phyloP scores from a whole-genome alignment of 352 stramenopile genomes.

The Elongisporangium anandrum region DNA sequence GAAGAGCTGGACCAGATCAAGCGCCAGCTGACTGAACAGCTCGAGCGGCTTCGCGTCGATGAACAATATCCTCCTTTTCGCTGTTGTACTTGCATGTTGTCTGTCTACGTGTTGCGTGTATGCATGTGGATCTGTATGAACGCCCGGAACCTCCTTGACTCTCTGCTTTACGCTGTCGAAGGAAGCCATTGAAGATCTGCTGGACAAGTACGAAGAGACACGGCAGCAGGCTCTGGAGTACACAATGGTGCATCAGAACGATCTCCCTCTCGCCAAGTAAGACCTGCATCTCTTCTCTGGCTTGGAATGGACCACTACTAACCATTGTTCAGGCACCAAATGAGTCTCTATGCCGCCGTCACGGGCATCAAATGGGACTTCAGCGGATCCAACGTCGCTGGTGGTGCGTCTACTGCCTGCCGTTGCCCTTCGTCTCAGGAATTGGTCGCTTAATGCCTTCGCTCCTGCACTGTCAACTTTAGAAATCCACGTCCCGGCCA shows the following conservation, averaged over 20 bases:
- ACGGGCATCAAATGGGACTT: constrained; percentile 84
- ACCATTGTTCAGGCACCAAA: constrained; percentile 43
- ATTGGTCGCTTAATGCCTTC: too few relatives aligned
- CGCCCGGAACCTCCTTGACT: constrained; percentile 18
- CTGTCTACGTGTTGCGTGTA: constrained; percentile 4
- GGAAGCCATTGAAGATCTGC: constrained; percentile 46
- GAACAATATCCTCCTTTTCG: constrained; percentile 53
- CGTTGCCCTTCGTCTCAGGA: not conserved
- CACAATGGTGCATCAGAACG: constrained; percentile 54
- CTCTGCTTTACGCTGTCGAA: constrained; percentile 39
- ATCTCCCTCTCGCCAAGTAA: constrained; percentile 70
- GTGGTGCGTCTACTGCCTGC: constrained; percentile 16
- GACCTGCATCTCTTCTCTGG: not conserved
- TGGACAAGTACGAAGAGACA: constrained; percentile 67
- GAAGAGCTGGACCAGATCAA: constrained; percentile 66
- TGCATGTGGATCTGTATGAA: constrained; percentile 6
- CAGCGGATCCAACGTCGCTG: constrained; percentile 36
- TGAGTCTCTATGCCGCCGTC: constrained; percentile 69
- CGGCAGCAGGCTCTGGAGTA: constrained; percentile 58
- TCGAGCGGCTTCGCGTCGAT: constrained; percentile 62
- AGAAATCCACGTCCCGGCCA: constrained; percentile 65
- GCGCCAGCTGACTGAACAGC: constrained; percentile 55
- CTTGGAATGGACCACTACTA: not conserved
- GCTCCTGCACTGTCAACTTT: too few relatives aligned
- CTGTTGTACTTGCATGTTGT: too few relatives aligned